Conservation (phyloP, 768 basidiomycete genomes). For the Termitomyces sp. region DNA sequence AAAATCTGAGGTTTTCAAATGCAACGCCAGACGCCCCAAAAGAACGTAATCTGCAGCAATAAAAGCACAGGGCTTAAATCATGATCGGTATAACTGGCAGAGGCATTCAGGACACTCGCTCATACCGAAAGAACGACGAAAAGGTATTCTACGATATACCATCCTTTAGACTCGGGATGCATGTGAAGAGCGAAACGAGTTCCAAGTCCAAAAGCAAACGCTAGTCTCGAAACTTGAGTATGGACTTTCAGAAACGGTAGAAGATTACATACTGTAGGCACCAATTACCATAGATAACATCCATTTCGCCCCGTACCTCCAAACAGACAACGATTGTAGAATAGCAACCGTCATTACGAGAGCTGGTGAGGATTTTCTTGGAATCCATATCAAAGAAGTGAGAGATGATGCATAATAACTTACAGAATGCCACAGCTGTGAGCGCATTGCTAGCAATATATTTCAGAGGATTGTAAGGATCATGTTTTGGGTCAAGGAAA, state of each 20-base stretch:
- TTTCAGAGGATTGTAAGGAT: constrained; percentile 46
- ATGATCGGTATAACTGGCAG: background rate
- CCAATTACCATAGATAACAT: constrained; percentile 63
- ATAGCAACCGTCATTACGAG: constrained; percentile 37
- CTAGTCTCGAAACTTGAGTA: constrained; percentile 24
- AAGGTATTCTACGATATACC: constrained; percentile 54
- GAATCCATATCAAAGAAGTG: background rate
- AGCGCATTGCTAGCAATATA: constrained; percentile 53
- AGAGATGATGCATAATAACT: constrained; percentile 7
- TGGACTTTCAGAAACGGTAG: background rate
- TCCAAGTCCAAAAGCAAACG: constrained; percentile 51
- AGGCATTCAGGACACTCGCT: constrained; percentile 10
- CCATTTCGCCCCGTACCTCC: constrained; percentile 44
- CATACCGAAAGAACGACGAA: constrained; percentile 54
- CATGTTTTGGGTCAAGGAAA: constrained; percentile 44
- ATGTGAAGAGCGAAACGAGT: constrained; percentile 51
- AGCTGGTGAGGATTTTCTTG: constrained; percentile 13
- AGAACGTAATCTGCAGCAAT: constrained; percentile 66
- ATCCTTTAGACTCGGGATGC: constrained; percentile 45
- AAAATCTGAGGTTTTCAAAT: constrained; percentile 41
- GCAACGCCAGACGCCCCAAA: constrained; percentile 52
- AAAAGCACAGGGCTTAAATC: constrained; percentile 63
- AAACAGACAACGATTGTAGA: constrained; percentile 36
- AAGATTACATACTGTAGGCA: constrained; percentile 41
- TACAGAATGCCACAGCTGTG: constrained; percentile 46